phyloP scores from a whole-genome alignment of 2,329 filamentous ascomycete species.

The Xylariomycetidae sp. region DNA sequence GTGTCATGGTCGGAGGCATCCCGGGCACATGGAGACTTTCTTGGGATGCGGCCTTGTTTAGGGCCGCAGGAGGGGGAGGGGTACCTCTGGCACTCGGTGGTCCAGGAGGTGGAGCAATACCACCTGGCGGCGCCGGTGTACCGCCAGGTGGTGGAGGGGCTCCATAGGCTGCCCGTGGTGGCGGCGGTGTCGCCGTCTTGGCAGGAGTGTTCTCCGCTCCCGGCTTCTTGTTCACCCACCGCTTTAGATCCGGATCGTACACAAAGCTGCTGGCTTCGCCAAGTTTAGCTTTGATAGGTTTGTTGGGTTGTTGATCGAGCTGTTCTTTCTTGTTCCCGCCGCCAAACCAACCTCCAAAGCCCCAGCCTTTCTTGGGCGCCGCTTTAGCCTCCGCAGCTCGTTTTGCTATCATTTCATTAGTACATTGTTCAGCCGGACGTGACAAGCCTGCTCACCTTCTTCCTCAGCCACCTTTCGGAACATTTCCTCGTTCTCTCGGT shows the following conservation, averaged over 20 bases:
- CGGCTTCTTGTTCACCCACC: conserved; percentile 96
- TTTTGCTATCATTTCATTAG: conserved; percentile 46
- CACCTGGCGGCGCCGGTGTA: conserved; percentile 24
- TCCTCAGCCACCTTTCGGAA: conserved; percentile 79
- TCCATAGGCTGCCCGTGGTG: conserved; percentile 60
- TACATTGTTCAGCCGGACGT: conserved; percentile 16
- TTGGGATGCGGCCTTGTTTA: conserved; percentile 30
- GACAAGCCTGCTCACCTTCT: conserved; percentile 48
- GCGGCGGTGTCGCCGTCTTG: conserved; percentile 69
- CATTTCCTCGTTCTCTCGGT: conserved; percentile 77
- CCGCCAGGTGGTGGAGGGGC: conserved; percentile 45
- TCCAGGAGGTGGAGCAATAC: conserved; percentile 12
- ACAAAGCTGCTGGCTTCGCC: conserved; percentile 91
- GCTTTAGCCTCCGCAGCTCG: conserved; percentile 49
- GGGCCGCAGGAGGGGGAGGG: conserved; percentile 24
- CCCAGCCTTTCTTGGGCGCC: conserved; percentile 67
- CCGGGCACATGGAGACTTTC: conserved; percentile 31
- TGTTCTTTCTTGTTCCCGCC: conserved; percentile 62
- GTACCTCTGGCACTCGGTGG: conserved; percentile 17
- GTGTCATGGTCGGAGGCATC: conserved; percentile 37
- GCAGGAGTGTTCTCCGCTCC: conserved; percentile 58
- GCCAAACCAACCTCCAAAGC: conserved; percentile 80
- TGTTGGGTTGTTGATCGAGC: conserved; percentile 45
- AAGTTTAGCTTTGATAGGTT: conserved; percentile 85
- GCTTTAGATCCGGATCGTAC: conserved; percentile 92